Base-by-base conservation (phyloP, 2,329 filamentous ascomycete species). In the Neopestalotiopsis sp. region DNA sequence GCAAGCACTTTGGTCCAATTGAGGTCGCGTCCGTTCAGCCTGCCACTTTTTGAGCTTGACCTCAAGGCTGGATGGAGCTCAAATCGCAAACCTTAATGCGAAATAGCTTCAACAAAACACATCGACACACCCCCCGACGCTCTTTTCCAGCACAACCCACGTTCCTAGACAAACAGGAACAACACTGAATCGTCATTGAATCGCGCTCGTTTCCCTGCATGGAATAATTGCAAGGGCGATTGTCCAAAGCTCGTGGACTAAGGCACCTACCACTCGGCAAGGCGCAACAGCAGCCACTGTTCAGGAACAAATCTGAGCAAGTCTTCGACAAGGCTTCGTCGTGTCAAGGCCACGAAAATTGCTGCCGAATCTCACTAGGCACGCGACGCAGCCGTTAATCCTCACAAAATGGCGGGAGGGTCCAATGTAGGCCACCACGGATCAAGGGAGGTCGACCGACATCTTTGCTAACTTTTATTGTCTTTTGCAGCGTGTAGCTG, bases 21-120 rank as follows among this genome's bases (percentile, higher is more conserved):
- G 24, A 28, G 32, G 24, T 61, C 58, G 58, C 58, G 58, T 49
- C n/a, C 45, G 45, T 62, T 42, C 30, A 62, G 59, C 59, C 59
- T 34, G 59, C 34, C 59, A 62, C 59, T 62, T 62, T 62, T 62
- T 62, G 59, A 62, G 59, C 59, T 62, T 20, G n/a, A 53, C 45
- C 5, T 53, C 45, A 20, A 53, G 45, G 59, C 59, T 40, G 13
- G 49, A 24, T 10, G 57, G 59, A 62, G 59, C 59, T 62, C 34
- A 17, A 28, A 40, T 62, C 59, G 59, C 59, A 62, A 34, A 62
- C 30, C 57, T 59, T 59, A 34, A 14, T 34, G 30, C 59, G 32
- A 30, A 40, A 62, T 62, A 62, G 59, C 59, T 40, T 62, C 59
- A 62, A 30, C 59, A 62, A 30, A 40, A 34, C 59, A 34, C n/a